These are phyloP conservation scores for Fusarium sp. DNA, from an alignment of 2,329 filamentous ascomycete species.

Conservation along the genomic window DNA sequence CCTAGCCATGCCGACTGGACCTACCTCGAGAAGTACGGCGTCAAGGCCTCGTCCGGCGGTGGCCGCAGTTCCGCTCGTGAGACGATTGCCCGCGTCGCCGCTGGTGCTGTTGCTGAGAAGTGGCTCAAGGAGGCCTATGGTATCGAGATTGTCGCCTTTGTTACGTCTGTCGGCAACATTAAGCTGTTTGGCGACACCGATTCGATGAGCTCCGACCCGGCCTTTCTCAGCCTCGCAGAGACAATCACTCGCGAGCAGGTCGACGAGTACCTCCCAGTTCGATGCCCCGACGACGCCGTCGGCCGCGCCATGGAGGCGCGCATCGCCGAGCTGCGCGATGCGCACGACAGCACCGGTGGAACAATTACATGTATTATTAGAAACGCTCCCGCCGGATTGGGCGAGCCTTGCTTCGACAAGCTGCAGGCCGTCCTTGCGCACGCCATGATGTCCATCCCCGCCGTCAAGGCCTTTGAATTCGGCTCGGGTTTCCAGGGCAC, in stretches of 20 bases:
- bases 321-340: constrained; percentile 84
- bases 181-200: constrained; percentile 52
- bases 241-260: constrained; percentile 71
- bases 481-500: constrained; percentile 93
- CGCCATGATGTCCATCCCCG: constrained; percentile 95
- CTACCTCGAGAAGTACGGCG: constrained; percentile 96
- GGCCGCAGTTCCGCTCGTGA: constrained; percentile 93
- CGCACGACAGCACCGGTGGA: constrained; percentile 91
- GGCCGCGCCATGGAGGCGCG: constrained; percentile 81
- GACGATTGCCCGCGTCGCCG: constrained; percentile 93
- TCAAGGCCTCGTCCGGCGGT: constrained; percentile 91
- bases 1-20: constrained; percentile 97
- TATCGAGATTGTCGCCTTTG: constrained; percentile 93
- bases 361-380: constrained; percentile 95
- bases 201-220: constrained; percentile 80
- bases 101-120: constrained; percentile 93
- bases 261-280: constrained; percentile 87
- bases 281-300: constrained; percentile 81
- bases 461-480: constrained; percentile 96
- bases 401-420: constrained; percentile 97
- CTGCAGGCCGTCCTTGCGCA: constrained; percentile 92
- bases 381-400: constrained; percentile 87
- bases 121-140: constrained; percentile 86
- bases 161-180: constrained; percentile 82
- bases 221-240: constrained; percentile 82